Conservation (phyloP, 352 stramenopile genomes). For the Albugo candida region DNA sequence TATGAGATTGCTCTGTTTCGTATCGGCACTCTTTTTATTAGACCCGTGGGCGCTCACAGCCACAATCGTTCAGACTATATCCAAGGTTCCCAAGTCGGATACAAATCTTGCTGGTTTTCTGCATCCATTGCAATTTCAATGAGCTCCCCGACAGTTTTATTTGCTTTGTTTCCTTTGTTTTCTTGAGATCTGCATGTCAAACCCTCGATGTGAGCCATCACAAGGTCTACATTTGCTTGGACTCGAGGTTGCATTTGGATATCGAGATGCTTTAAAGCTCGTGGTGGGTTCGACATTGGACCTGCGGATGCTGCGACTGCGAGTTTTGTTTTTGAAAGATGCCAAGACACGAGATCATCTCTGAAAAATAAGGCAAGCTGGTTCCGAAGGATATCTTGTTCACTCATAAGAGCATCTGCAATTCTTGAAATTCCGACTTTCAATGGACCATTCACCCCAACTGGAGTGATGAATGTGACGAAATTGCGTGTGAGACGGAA, state of each 20-base stretch:
- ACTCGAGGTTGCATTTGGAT: slow-evolving; percentile 68
- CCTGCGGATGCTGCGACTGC: slow-evolving; percentile 6
- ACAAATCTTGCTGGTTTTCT: slow-evolving; percentile 70
- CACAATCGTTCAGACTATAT: slow-evolving; percentile 19
- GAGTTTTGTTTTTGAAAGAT: slow-evolving; percentile 69
- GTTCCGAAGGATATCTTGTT: slow-evolving; percentile 70
- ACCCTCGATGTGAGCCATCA: slow-evolving; percentile 58
- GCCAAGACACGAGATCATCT: slow-evolving; percentile 74
- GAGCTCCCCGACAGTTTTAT: slow-evolving; percentile 54
- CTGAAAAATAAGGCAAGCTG: slow-evolving; percentile 79
- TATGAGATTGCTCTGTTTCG: no score
- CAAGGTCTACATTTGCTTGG: slow-evolving; percentile 67
- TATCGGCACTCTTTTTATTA: no score
- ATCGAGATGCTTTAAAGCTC: slow-evolving; percentile 39
- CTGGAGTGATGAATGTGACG: slow-evolving; percentile 70
- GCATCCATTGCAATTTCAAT: slow-evolving; percentile 64
- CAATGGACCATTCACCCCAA: slow-evolving; percentile 72
- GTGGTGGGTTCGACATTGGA: slow-evolving; percentile 7
- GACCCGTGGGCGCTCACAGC: no score
- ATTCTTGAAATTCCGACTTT: slow-evolving; percentile 63
- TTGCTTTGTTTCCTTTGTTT: slow-evolving; percentile 14
- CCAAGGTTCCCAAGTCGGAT: slow-evolving; percentile 76
- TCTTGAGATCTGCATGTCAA: slow-evolving; percentile 56
- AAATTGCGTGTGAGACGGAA: slow-evolving; percentile 81
- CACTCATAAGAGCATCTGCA: slow-evolving; percentile 61